Base-by-base conservation (phyloP, 306 rosid genomes). In the Luffa acutangula region DNA sequence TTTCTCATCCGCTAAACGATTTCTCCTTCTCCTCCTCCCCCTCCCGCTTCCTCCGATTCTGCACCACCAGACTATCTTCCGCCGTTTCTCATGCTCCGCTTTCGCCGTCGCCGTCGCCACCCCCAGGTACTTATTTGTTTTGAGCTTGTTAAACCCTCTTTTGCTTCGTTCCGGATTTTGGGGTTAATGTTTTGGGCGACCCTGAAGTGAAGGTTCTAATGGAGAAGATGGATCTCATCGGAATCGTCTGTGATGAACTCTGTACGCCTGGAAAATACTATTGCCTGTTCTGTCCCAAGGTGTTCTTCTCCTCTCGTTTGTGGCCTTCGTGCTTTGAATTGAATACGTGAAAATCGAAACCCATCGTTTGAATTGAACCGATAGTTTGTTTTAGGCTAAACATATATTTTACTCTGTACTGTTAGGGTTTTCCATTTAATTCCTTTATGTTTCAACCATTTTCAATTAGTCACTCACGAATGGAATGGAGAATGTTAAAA, bases 231-330 rank as follows among this genome's bases (percentile, higher is more conserved):
- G 97, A 87, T 82, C 86, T 81, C 80, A 80, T 94, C 80, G 97
- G 93, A 62, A 86, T 94, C 56, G 63, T 52, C 58, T 83, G 82
- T 74, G 87, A 84, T 31, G 81, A 87, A 62, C 84, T 90, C 59
- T 91, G 87, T 82, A 82, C 82, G 59, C 93, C 96, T 77, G 95
- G 92, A 45, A 81, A 70, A 65, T 92, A 85, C 83, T 86, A 88
- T 82, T 89, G 87, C 78, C 39, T 91, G 56, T 79, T 81, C 72
- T 94, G 98, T 81, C 97, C 98, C 58, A 94, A 88, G 94, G 97
- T 67, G 92, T 83, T 80, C 64, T 79, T 20, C 77, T 64, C 9
- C 72, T 37, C 45, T 42, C 7, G 20, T 57, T 15, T 43, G 0
- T 71, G 12, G 41, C 25, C 45, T 70, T 70, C 17, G 4, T 45